Base-by-base conservation (phyloP, 2,329 filamentous ascomycete species). In the Microdochium bolleyi region DNA sequence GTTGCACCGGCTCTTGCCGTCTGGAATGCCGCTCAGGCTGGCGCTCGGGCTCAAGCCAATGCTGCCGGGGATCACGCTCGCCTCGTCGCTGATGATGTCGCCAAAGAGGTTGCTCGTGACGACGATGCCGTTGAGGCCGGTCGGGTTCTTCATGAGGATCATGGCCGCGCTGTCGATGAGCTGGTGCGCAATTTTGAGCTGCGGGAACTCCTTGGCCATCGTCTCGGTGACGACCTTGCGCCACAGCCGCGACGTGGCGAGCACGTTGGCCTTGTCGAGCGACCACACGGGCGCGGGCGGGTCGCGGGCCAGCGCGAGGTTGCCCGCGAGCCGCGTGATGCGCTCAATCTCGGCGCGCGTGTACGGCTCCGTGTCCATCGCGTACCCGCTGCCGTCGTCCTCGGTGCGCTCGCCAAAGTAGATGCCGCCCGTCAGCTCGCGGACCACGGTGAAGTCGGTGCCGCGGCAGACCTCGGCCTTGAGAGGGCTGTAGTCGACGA, bases 161-260 rank as follows among this genome's bases (percentile, higher is more conserved):
- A 97, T 96, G 59, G 92, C 92, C n/a, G 92, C 92, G 53, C 84
- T 89, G 74, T 97, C 92, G 67, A 97, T 96, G 50, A 97, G 80
- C 69, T 97, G 92, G 70, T 96, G 92, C 59, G 85, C 83, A 46
- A 95, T 74, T 74, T 88, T 82, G 48, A 96, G 73, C 68, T 92
- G 83, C 2, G 92, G 91, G 74, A 95, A 97, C 77, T 96, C 92
- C 59, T 85, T 85, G 60, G 79, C 80, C 79, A 96, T 92, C 54
- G 91, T 79, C 73, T 96, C 89, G 41, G 82, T 84, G 48, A 96
- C 87, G 2, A 88, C 87, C 75, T 88, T 92, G 56, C 92, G 80
- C 92, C 92, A 97, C 62, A 97, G 75, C 44, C 92, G 77, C 66
- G 85, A 89, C 14, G 92, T 96, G 1, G 92, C 92, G 58, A 97